Percentiles rank a stretch among this genome's conserved stretches.
Conservation (phyloP, 495 filamentous ascomycete genomes). For the Elaphomyces granulatus region DNA sequence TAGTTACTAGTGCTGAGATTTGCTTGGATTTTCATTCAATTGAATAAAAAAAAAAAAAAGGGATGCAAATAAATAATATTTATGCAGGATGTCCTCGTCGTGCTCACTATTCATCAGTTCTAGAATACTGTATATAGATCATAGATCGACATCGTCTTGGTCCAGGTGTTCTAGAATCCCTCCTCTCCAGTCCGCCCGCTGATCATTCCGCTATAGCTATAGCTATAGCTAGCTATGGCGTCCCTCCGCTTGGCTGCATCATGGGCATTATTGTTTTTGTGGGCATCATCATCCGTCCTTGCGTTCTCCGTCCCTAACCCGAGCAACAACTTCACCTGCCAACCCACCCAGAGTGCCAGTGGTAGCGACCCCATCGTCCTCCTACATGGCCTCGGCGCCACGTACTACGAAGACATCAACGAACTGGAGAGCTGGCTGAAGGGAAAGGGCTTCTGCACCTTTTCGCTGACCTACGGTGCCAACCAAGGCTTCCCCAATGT, state of each 20-base stretch:
- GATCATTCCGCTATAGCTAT: too few species aligned
- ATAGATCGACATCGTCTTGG: background rate
- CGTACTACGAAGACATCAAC: conserved; percentile 38
- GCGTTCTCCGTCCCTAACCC: conserved; percentile 12
- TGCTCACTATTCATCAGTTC: too few species aligned
- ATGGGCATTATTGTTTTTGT: background rate
- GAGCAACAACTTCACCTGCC: conserved; percentile 30
- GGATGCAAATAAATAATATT: too few species aligned
- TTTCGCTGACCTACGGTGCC: conserved; percentile 36
- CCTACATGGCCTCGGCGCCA: conserved; percentile 39
- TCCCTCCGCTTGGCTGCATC: too few species aligned
- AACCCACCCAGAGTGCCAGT: conserved; percentile 13
- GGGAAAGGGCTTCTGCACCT: conserved; percentile 37
- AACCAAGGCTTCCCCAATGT: conserved; percentile 32
- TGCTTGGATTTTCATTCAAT: too few species aligned
- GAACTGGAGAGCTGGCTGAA: conserved; percentile 37
- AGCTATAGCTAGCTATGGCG: too few species aligned
- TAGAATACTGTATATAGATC: too few species aligned
- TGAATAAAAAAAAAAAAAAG: too few species aligned
- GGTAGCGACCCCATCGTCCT: conserved; percentile 32
- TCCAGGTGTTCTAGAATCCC: background rate
- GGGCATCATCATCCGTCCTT: conserved; percentile 1
- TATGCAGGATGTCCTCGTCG: too few species aligned
- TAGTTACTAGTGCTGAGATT: too few species aligned
- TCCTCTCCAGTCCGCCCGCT: too few species aligned